Evolutionary conservation across 108 stramenopile genomes (phyloP).

Genomic region (Cylindrotheca closterium): DNA sequence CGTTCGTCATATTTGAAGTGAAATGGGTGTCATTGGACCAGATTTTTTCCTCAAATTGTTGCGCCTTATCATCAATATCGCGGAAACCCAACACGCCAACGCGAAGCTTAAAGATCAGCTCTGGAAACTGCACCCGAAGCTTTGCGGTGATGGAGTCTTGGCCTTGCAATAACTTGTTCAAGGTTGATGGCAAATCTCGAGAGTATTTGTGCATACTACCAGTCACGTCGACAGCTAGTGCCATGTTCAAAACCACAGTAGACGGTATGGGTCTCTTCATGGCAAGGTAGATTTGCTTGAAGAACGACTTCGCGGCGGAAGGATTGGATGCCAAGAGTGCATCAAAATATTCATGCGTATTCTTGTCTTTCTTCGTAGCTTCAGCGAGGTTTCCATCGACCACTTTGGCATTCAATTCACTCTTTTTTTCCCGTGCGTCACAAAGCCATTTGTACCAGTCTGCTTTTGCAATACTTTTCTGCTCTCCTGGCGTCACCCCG

Average conservation of each 20-base stretch:
- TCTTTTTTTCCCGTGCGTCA: conserved; percentile 29
- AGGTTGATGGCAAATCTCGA: conserved; percentile 21
- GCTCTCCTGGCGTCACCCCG: conserved; percentile 26
- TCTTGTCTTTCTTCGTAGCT: conserved; percentile 40
- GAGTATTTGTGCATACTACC: conserved; percentile 59
- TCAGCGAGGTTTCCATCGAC: conserved; percentile 45
- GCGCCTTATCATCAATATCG: conserved; percentile 50
- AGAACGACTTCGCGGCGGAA: conserved; percentile 19
- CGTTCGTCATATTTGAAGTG: conserved; percentile 22
- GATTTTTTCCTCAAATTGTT: conserved; percentile 42
- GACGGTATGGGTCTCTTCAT: conserved; percentile 58
- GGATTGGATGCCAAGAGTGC: conserved; percentile 37
- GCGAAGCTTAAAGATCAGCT: conserved; percentile 46
- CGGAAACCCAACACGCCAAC: conserved; percentile 43
- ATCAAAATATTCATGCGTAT: conserved; percentile 52
- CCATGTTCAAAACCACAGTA: conserved; percentile 39
- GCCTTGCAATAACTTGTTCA: conserved; percentile 40
- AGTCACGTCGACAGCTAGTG: conserved; percentile 53
- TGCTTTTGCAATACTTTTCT: conserved; percentile 32
- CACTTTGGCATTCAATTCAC: conserved; percentile 18
- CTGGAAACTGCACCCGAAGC: conserved; percentile 41
- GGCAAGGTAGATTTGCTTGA: conserved; percentile 44
- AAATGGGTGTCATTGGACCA: conserved; percentile 41
- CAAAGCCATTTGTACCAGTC: conserved; percentile 51
- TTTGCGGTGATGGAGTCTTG: conserved; percentile 34